A percentile compares a stretch with the other conserved stretches of the same genome.
Conservation (phyloP, 257 asterid genomes). For the Penstemon davidsonii region DNA sequence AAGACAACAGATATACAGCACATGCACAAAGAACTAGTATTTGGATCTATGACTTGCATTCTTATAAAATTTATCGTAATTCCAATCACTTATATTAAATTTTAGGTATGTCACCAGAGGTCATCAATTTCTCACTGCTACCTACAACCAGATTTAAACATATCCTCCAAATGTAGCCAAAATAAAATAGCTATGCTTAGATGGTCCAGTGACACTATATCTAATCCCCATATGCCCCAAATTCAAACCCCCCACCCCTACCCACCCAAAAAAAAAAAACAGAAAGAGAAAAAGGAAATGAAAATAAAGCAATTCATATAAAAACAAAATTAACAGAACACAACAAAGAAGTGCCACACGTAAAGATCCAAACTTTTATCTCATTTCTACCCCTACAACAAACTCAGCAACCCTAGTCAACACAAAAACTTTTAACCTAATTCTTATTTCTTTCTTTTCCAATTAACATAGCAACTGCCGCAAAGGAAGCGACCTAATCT, state of each 20-base stretch:
- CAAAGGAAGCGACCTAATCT: slow-evolving; percentile 26
- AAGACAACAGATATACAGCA: slow-evolving; percentile 18
- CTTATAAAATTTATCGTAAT: background rate
- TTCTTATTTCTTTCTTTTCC: slow-evolving; percentile 25
- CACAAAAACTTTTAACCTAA: slow-evolving; percentile 20
- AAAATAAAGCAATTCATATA: slow-evolving; percentile 18
- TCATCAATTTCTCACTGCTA: slow-evolving; percentile 15
- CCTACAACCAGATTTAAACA: slow-evolving; percentile 14
- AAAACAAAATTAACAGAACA: background rate
- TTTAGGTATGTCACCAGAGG: background rate
- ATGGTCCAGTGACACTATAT: slow-evolving; percentile 13
- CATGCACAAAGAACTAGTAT: slow-evolving; percentile 12
- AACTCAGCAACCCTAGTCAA: slow-evolving; percentile 30
- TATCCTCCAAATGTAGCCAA: slow-evolving; percentile 22
- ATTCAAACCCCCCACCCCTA: slow-evolving; percentile 1
- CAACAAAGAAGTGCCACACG: slow-evolving; percentile 6
- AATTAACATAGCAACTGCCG: slow-evolving; percentile 22
- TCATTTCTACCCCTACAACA: slow-evolving; percentile 9
- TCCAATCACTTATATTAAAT: background rate
- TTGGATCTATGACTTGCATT: slow-evolving; percentile 12
- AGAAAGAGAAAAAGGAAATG: background rate
- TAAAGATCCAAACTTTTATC: slow-evolving; percentile 45
- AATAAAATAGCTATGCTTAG: slow-evolving; percentile 8
- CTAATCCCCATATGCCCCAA: background rate
- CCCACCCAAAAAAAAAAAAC: slow-evolving; percentile 10